Evolutionary conservation across 2,329 filamentous ascomycete species (phyloP).

Genomic region (Rutstroemia sp.): DNA sequence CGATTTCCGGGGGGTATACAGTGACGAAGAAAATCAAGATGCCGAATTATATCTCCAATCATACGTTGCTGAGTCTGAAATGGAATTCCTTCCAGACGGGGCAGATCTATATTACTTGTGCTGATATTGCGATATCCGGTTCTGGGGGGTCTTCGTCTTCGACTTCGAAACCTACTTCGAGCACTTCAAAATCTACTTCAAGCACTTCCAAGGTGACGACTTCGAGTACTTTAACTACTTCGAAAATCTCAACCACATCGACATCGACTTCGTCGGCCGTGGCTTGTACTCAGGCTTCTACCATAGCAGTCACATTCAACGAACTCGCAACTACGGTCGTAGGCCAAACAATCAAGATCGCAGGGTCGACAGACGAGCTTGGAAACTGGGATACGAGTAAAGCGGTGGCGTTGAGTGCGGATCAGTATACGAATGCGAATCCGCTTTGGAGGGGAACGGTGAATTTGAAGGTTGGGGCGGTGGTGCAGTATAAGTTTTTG

Average conservation of each 20-base stretch:
- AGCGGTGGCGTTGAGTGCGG: conserved; percentile 51
- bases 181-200: conserved; percentile 10
- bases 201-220: conserved; percentile 8
- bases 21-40: background rate
- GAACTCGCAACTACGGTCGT: conserved; percentile 47
- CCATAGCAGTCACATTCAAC: conserved; percentile 46
- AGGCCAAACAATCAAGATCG: conserved; percentile 59
- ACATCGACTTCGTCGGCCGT: conserved; percentile 25
- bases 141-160: background rate
- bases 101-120: conserved; percentile 46
- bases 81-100: conserved; percentile 49
- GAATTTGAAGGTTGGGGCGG: conserved; percentile 45
- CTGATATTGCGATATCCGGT: conserved; percentile 40
- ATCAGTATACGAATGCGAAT: conserved; percentile 50
- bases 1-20: background rate
- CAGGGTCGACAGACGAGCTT: conserved; percentile 50
- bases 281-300: conserved; percentile 36
- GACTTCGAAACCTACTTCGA: background rate
- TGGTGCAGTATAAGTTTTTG: conserved; percentile 63
- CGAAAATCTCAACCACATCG: conserved; percentile 33
- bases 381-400: conserved; percentile 52
- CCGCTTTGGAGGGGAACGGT: conserved; percentile 55
- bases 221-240: conserved; percentile 4
- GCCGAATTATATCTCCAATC: conserved; percentile 32
- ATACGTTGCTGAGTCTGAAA: conserved; percentile 44